phyloP scores from a whole-genome alignment of 768 basidiomycete genomes.

The Pisolithus microcarpus region DNA sequence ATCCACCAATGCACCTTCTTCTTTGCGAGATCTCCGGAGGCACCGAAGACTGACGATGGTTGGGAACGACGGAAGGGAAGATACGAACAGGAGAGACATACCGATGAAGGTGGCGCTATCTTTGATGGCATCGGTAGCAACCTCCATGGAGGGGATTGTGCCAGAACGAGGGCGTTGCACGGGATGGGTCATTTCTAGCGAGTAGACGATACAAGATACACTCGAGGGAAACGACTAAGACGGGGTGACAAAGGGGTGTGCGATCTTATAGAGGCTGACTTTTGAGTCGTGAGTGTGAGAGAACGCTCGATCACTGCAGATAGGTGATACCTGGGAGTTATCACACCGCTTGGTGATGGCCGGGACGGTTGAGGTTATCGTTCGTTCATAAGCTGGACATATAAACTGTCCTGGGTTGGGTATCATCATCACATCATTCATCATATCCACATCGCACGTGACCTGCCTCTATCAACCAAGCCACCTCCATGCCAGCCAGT shows the following conservation, averaged over 20 bases:
- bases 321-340: background rate
- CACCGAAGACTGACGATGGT: constrained; percentile 68
- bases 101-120: constrained; percentile 89
- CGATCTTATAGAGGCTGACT: too few relatives aligned
- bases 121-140: constrained; percentile 59
- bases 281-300: too few relatives aligned
- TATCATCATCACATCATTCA: background rate
- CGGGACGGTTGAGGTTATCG: background rate
- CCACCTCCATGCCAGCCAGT: background rate
- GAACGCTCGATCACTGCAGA: too few relatives aligned
- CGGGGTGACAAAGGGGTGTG: background rate
- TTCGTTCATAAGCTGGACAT: background rate
- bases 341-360: background rate
- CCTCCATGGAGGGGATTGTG: constrained; percentile 87
- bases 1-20: constrained; percentile 68
- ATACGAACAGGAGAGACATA: constrained; percentile 30
- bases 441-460: background rate
- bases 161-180: constrained; percentile 61
- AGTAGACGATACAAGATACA: background rate
- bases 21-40: constrained; percentile 96
- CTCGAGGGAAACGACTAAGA: background rate
- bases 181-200: constrained; percentile 16
- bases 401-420: background rate
- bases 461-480: background rate
- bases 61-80: constrained; percentile 8